A percentile compares a stretch with the other conserved stretches of the same genome.
Evolutionary conservation across 2,329 filamentous ascomycete species (phyloP).

Genomic region (Colletotrichum sp.): DNA sequence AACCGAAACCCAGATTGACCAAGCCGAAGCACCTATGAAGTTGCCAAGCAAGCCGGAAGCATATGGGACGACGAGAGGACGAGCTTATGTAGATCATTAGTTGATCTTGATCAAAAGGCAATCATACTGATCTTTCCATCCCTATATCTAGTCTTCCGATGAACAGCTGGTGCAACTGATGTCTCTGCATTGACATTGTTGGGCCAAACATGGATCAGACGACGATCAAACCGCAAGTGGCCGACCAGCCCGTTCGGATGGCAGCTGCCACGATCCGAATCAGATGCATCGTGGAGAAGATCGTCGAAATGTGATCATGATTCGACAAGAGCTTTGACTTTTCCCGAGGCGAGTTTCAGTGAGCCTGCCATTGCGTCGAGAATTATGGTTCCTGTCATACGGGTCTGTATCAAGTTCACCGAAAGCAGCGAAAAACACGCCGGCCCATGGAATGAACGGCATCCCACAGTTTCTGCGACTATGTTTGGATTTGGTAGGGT

Average conservation of each 20-base stretch:
- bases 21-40: not conserved
- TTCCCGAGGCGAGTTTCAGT: slow-evolving; percentile 1
- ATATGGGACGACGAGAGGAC: not conserved
- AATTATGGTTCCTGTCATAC: not conserved
- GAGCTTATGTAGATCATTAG: not conserved
- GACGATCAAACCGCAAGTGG: slow-evolving; percentile 15
- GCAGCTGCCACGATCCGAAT: slow-evolving; percentile 1
- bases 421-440: not conserved
- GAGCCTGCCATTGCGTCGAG: not conserved
- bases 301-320: not conserved
- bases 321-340: not conserved
- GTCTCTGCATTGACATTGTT: not conserved
- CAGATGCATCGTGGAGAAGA: not conserved
- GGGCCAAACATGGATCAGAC: slow-evolving; percentile 13
- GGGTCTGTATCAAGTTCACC: not conserved
- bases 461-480: not conserved
- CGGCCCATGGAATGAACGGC: not conserved
- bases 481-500: not conserved
- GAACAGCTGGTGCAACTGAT: not conserved
- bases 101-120: not conserved
- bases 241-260: slow-evolving; percentile 15
- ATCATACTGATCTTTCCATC: not conserved
- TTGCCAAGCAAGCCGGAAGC: not conserved
- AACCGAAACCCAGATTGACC: not conserved
- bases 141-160: not conserved